Conservation (phyloP, 2,329 filamentous ascomycete genomes). For the Neospermospora avenae region DNA sequence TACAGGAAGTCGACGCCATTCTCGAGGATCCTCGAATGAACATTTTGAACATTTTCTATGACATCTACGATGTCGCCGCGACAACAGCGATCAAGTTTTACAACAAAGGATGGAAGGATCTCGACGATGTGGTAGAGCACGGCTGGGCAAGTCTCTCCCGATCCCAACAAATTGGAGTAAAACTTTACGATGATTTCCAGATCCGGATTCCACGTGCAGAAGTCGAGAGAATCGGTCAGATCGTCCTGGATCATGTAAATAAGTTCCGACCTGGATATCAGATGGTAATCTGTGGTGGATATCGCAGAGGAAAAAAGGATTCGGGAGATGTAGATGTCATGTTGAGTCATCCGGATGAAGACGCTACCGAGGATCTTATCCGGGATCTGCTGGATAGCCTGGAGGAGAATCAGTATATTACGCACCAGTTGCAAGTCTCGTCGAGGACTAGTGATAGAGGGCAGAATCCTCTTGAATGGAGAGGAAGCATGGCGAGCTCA, state of each 20-base stretch:
- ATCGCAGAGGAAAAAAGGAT: conserved; percentile 59
- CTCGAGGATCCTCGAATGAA: conserved; percentile 60
- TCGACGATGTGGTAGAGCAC: conserved; percentile 81
- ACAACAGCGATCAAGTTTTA: conserved; percentile 81
- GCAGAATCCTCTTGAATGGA: conserved; percentile 58
- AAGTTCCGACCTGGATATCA: conserved; percentile 55
- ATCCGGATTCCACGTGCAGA: conserved; percentile 69
- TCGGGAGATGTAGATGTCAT: conserved; percentile 85
- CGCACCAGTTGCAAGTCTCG: conserved; percentile 73
- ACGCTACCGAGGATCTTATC: conserved; percentile 67
- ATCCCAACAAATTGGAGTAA: conserved; percentile 89
- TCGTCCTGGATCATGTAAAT: conserved; percentile 65
- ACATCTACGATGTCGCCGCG: conserved; percentile 90
- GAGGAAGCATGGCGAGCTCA: conserved; percentile 37
- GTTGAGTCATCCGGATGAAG: conserved; percentile 72
- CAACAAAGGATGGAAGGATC: conserved; percentile 71
- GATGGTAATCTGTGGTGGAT: conserved; percentile 62
- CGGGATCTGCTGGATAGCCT: conserved; percentile 67
- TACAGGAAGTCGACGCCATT: conserved; percentile 63
- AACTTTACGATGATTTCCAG: conserved; percentile 86
- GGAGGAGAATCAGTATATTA: conserved; percentile 68
- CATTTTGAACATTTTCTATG: conserved; percentile 67
- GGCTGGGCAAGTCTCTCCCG: conserved; percentile 70
- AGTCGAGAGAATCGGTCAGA: conserved; percentile 64
- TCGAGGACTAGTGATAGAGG: conserved; percentile 68